phyloP scores from a whole-genome alignment of 192 early-diverging fungal species.

The Backusella macrospora region DNA sequence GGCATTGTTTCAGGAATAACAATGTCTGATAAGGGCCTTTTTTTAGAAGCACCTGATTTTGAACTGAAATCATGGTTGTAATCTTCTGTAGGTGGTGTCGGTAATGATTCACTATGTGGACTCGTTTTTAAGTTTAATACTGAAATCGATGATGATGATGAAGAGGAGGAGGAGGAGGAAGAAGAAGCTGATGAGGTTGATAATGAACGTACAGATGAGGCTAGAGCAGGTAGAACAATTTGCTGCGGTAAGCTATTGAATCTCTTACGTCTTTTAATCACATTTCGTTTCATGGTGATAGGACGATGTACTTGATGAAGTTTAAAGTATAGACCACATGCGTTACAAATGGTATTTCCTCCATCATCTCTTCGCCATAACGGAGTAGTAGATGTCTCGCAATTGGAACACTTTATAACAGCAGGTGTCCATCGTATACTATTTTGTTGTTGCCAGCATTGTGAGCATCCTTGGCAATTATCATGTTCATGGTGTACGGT shows the following conservation, averaged over 20 bases:
- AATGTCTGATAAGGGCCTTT: background rate
- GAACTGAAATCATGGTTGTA: background rate
- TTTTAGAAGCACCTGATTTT: background rate
- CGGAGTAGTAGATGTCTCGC: conserved; percentile 79
- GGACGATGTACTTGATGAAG: conserved; percentile 84
- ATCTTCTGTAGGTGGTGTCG: background rate
- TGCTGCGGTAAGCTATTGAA: conserved; percentile 15
- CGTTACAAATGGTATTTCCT: conserved; percentile 82
- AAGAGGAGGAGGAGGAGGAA: background rate
- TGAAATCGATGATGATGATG: background rate
- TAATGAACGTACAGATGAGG: background rate
- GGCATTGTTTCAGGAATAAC: background rate
- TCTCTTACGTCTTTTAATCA: conserved; percentile 77
- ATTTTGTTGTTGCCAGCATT: conserved; percentile 1
- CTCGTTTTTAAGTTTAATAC: background rate
- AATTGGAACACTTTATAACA: conserved; percentile 78
- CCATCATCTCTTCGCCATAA: conserved; percentile 77
- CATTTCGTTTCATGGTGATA: conserved; percentile 72
- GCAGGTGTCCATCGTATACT: conserved; percentile 24
- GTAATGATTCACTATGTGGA: background rate
- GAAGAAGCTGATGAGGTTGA: background rate
- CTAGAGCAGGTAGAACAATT: background rate
- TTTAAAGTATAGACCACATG: conserved; percentile 88
- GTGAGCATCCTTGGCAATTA: conserved; percentile 10
- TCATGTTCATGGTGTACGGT: background rate